Evolutionary conservation across 495 filamentous ascomycete genomes (phyloP), one percentile per base, ranked within the genome.

Genomic region (Alectoria sarmentosa): DNA sequence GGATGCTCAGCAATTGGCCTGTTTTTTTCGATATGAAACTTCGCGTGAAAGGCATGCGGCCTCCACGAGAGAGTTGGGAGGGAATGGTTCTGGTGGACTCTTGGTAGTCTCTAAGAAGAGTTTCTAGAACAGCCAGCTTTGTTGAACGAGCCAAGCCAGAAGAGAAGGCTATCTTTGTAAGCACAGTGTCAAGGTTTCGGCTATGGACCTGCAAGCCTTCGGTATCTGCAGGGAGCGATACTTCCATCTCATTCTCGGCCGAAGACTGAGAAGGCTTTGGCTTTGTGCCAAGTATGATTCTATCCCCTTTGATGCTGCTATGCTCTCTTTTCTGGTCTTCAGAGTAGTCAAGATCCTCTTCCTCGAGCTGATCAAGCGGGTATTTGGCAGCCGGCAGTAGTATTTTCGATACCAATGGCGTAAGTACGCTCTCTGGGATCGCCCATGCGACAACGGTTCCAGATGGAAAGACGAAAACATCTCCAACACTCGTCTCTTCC

Each of bases 381-480:
- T 83, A 80, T 63, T 86, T 82, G 6, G 92, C 91, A 1, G 93
- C 91, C 0, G 86, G 85, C 1, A 88, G 78, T 10, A 95, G 76
- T 41, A 88, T 87, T 60, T 80, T 81, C 8, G 87, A 87, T 4
- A 92, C 87, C n/a, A 98, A 76, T 32, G 83, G 83, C 21, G 82
- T 83, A 17, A 88, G 86, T 26, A 89, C 82, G 38, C 85, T 83
- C 61, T 90, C 80, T 0, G 89, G 86, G 4, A 96, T 79, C 10
- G 86, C 86, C 94, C 94, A 98, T 37, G 90, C 84, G 13, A 98
- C 94, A 7, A 97, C 84, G n/a, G 91, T 95, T 4, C 94, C 94
- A 1, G 93, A 96, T 8, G 94, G 91, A 69, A 98, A 98, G n/a
- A 98, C 86, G 68, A 98, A 97, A 19, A 97, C 82, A 73, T 98